A percentile compares a stretch with the other conserved stretches of the same genome.
These are phyloP conservation scores for Phytophthora megakarya DNA, from an alignment of 352 stramenopile genomes.

Conservation along the genomic window DNA sequence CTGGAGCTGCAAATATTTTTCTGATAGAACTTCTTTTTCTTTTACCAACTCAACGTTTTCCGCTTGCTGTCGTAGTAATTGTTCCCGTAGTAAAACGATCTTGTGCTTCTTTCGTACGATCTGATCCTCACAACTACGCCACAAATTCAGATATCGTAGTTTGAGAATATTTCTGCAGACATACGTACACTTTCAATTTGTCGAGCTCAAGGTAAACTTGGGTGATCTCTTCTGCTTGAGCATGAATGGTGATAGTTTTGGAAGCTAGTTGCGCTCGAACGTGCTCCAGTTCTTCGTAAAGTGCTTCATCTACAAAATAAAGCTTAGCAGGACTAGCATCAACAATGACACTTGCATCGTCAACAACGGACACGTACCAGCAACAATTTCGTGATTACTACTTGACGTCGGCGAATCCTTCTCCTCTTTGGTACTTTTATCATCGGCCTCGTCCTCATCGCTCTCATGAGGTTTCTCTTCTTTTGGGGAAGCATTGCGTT, in stretches of 20 bases:
- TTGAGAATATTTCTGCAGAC: neutral
- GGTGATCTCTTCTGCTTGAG: constrained; percentile 67
- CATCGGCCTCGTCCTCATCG: constrained; percentile 35
- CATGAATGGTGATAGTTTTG: constrained; percentile 60
- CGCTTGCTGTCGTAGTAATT: constrained; percentile 47
- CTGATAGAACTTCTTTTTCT: constrained; percentile 51
- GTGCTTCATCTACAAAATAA: constrained; percentile 26
- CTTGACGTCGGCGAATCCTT: constrained; percentile 20
- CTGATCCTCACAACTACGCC: constrained; percentile 43
- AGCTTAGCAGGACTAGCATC: neutral
- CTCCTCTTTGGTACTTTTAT: constrained; percentile 30
- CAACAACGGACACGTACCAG: constrained; percentile 14
- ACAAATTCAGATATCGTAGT: neutral
- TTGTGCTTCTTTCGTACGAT: constrained; percentile 44
- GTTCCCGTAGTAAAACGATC: constrained; percentile 43
- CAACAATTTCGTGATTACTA: constrained; percentile 13
- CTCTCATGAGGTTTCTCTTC: constrained; percentile 40
- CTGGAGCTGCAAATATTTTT: constrained; percentile 49
- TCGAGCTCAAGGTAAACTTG: constrained; percentile 63
- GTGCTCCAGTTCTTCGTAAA: constrained; percentile 65
- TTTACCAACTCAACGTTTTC: constrained; percentile 61
- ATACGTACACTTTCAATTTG: constrained; percentile 43
- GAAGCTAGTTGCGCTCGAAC: constrained; percentile 60
- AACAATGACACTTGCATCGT: neutral
- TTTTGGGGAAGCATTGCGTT: constrained; percentile 31